Base-by-base conservation (phyloP, 208 protist species). In the Leishmania major region DNA sequence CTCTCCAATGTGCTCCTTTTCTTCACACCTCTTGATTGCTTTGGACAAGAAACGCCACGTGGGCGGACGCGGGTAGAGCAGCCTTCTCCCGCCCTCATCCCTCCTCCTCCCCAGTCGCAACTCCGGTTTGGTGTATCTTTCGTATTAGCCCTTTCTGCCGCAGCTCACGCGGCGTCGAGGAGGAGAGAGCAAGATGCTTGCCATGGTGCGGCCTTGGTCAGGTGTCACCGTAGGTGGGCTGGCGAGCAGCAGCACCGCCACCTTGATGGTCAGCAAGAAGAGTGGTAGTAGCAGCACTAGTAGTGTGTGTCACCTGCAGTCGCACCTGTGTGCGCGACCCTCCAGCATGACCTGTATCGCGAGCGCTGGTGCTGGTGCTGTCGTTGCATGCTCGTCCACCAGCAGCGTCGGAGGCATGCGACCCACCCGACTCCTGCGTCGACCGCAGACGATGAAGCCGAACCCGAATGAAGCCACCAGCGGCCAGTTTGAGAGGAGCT, bases 401-500 rank as follows among this genome's bases (percentile, higher is more conserved):
- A 28, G 28, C 40, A 84, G 47, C 47, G 43, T 25, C 64, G 40
- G 76, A 1, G 55, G 75, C 15, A 6, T 94, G 40, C 86, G 71
- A 43, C 43, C 45, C 7, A 91, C 92, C 1, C 71, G 67, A 2
- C 55, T 88, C 22, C 87, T 86, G 3, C 86, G 86, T 19, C 88
- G 93, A 0, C 89, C 90, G 53, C 91, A 92, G 75, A 91, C 92
- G 13, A 90, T 95, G 43, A 97, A 97, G 80, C 87, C 94, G 19
- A 96, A 97, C 81, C 94, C 94, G 2, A 80, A 90, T 51, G 86
- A 92, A 77, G 93, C 92, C 2, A 79, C 82, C 3, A 88, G 84
- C 53, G 94, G 92, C 17, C 88, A 94, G 60, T 97, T 94, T 73
- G 91, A 97, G 73, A 87, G 91, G 69, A 94, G 89, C 66, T 97